These are phyloP conservation scores for Theobroma grandiflorum DNA, from an alignment of 441 rosid genomes.

Conservation along the genomic window DNA sequence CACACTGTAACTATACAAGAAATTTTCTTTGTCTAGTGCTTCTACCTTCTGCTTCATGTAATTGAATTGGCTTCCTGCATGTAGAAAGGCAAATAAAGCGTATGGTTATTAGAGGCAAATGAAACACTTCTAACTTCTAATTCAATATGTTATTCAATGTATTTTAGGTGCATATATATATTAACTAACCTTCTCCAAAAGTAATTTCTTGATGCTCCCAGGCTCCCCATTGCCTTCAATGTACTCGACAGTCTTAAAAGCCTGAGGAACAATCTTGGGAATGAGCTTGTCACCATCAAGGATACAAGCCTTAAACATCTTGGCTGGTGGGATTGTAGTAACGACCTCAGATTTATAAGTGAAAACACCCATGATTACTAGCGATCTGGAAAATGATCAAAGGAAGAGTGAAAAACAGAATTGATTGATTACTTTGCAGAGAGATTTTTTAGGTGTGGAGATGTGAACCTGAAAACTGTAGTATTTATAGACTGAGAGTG, in stretches of 20 bases:
- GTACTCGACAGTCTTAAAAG: conserved; percentile 23
- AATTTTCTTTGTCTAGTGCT: conserved; percentile 43
- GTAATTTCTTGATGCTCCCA: conserved; percentile 40
- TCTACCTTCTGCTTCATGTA: conserved; percentile 41
- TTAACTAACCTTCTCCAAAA: conserved; percentile 32
- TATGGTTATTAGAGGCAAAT: too few species aligned
- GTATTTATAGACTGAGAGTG: not conserved
- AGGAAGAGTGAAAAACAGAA: not conserved
- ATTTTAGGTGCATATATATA: too few species aligned
- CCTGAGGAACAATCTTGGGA: conserved; percentile 29
- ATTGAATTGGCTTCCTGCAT: conserved; percentile 33
- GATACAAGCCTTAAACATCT: conserved; percentile 38
- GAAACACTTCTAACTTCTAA: too few species aligned
- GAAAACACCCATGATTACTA: conserved; percentile 26
- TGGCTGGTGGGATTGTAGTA: conserved; percentile 24
- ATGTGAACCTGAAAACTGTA: not conserved
- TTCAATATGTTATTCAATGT: too few species aligned
- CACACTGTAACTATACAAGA: conserved; percentile 27
- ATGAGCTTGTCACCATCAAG: conserved; percentile 32
- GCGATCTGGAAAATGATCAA: not conserved
- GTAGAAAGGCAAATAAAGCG: not conserved
- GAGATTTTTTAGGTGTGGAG: not conserved
- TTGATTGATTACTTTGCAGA: not conserved
- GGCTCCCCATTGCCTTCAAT: conserved; percentile 40
- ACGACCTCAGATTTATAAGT: conserved; percentile 14